Evolutionary conservation across 768 basidiomycete genomes (phyloP), one percentile per base, ranked within the genome.

Genomic region (Termitomyces titanicus): DNA sequence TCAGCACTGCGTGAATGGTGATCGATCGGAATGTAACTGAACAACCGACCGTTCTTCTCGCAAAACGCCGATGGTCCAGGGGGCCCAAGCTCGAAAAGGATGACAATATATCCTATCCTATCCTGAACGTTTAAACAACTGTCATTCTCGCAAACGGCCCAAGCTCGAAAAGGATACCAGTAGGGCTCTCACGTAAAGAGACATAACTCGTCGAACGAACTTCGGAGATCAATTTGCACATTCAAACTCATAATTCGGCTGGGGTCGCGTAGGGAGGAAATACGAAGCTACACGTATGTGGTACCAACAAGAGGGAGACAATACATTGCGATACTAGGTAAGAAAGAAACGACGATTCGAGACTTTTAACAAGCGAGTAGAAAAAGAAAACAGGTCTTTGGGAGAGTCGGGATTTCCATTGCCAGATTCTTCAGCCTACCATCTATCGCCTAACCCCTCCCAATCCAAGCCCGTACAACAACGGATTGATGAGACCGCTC

Each of bases 371-470:
- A 24, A 42, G 42, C 44, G 45, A 47, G 18, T 34, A 42, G 37
- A 42, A 31, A 47, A n/a, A n/a, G n/a, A n/a, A 20, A 53, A 8
- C 34, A 39, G 27, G 18, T 47, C 18, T 11, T 9, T 8, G 27
- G 20, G 27, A 24, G n/a, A 29, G 18, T 25, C 44, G 11, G 25
- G 40, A 52, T n/a, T 37, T 47, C 49, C 31, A 20, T 20, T 40
- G 13, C 3, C 24, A 17, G 31, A 20, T n/a, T n/a, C 37, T 33
- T 53, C 22, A 51, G 6, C 47, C 29, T 25, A 47, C 37, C 43
- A 55, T 34, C 51, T 55, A 63, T 20, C 60, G 60, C 31, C 51
- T 24, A n/a, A 54, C 11, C 17, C 60, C 60, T 29, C 58, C 53
- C 3, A 62, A 42, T 29, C 61, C 59, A 8, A 62, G 22, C 9